phyloP scores from a whole-genome alignment of 2,329 filamentous ascomycete species.

The Echinosphaeria canescens region DNA sequence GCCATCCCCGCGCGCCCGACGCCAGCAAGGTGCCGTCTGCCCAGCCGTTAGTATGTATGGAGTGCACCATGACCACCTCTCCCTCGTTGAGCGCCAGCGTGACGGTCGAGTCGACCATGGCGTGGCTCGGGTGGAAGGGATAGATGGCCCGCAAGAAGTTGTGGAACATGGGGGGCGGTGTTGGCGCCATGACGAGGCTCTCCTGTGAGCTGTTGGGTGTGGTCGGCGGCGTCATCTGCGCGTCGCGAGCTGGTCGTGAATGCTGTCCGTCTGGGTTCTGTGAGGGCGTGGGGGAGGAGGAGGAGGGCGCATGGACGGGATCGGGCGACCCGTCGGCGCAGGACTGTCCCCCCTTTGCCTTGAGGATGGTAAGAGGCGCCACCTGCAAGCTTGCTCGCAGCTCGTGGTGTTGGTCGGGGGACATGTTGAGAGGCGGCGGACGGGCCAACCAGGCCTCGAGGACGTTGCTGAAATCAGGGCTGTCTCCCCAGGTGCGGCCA shows the following conservation, averaged over 20 bases:
- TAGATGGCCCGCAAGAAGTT: slow-evolving; percentile 93
- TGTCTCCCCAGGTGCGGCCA: too few relatives aligned
- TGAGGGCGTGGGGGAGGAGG: too few relatives aligned
- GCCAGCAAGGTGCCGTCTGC: slow-evolving; percentile 82
- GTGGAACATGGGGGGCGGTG: slow-evolving; percentile 51
- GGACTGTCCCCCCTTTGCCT: too few relatives aligned
- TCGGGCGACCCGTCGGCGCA: too few relatives aligned
- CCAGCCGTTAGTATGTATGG: slow-evolving; percentile 96
- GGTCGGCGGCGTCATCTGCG: slow-evolving; percentile 56
- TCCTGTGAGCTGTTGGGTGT: slow-evolving; percentile 52
- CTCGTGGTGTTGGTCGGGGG: slow-evolving; percentile 10
- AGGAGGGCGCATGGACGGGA: too few relatives aligned
- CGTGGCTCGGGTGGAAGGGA: slow-evolving; percentile 63
- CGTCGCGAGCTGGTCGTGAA: too few relatives aligned
- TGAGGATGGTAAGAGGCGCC: slow-evolving; percentile 33
- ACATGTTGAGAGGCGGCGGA: slow-evolving; percentile 12
- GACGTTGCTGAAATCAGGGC: too few relatives aligned
- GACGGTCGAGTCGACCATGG: slow-evolving; percentile 64
- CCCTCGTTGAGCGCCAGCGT: slow-evolving; percentile 78
- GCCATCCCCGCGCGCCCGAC: slow-evolving; percentile 77
- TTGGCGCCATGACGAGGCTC: slow-evolving; percentile 21
- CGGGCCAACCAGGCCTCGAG: too few relatives aligned
- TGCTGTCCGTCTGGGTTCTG: slow-evolving; percentile 17
- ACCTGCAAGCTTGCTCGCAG: slow-evolving; percentile 37
- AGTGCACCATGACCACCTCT: slow-evolving; percentile 85